phyloP scores from a whole-genome alignment of 305 asterid species.

The Petunia hybrid region DNA sequence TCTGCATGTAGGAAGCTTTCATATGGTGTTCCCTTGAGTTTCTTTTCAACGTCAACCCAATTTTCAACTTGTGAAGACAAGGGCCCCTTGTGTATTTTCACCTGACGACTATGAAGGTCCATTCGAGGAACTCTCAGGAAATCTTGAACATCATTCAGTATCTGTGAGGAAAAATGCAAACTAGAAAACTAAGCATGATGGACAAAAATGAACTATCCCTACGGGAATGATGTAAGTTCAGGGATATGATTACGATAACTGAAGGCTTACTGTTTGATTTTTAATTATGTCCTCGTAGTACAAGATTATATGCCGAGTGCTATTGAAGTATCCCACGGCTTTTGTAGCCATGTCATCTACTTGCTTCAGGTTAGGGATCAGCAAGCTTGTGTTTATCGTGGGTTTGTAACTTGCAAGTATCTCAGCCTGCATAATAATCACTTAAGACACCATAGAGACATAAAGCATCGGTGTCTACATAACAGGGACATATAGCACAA shows the following conservation, averaged over 20 bases:
- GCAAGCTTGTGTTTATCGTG: slow-evolving; percentile 59
- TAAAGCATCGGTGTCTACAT: background rate
- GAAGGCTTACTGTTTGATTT: slow-evolving; percentile 70
- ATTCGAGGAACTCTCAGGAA: slow-evolving; percentile 74
- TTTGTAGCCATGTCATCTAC: slow-evolving; percentile 67
- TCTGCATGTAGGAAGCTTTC: slow-evolving; percentile 69
- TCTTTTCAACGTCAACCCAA: slow-evolving; percentile 78
- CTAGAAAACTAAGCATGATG: background rate
- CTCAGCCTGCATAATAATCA: slow-evolving; percentile 61
- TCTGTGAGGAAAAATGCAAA: slow-evolving; percentile 48
- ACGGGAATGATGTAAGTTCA: background rate
- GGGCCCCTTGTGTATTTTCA: slow-evolving; percentile 89
- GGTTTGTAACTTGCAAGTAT: slow-evolving; percentile 86
- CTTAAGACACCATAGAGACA: background rate
- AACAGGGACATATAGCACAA: background rate
- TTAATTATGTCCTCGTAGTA: slow-evolving; percentile 80
- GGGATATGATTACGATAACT: background rate
- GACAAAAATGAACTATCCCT: background rate
- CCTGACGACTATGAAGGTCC: slow-evolving; percentile 76
- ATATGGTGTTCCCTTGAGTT: slow-evolving; percentile 77
- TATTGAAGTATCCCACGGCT: slow-evolving; percentile 74
- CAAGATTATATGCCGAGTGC: slow-evolving; percentile 77
- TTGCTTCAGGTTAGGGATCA: slow-evolving; percentile 68
- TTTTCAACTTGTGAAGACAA: slow-evolving; percentile 82
- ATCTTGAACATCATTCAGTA: slow-evolving; percentile 77